These are phyloP conservation scores for Nicotiana otophora DNA, from an alignment of 257 asterid genomes.

Conservation along the genomic window DNA sequence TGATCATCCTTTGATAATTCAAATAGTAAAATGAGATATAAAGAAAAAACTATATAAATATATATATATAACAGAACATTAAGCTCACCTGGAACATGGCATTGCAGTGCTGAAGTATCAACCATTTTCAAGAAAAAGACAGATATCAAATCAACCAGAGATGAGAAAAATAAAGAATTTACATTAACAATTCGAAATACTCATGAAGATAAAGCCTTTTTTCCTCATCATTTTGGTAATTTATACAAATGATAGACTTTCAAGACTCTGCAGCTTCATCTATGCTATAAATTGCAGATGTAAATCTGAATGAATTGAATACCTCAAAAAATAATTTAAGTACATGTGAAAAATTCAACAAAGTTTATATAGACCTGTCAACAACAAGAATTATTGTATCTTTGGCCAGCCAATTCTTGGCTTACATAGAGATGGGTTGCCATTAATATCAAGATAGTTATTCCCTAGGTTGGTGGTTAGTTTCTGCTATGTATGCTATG, in stretches of 20 bases:
- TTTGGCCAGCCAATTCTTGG: not conserved
- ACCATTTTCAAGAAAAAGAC: not conserved
- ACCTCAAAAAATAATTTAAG: no score
- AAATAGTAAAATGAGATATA: no score
- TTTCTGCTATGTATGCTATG: no score
- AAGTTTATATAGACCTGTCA: not conserved
- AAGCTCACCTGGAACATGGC: not conserved
- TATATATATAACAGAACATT: not conserved
- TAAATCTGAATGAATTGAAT: no score
- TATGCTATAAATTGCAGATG: not conserved
- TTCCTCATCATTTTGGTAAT: not conserved
- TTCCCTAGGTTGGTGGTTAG: no score
- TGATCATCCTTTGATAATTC: no score
- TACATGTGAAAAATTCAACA: no score
- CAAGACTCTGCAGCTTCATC: not conserved
- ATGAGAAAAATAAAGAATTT: not conserved
- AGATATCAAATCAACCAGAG: no score
- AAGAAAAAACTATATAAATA: no score
- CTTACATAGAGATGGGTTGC: not conserved
- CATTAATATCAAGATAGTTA: no score
- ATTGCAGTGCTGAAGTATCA: not conserved
- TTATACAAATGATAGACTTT: not conserved
- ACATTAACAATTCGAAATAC: no score
- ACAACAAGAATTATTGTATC: not conserved
- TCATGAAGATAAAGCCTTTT: not conserved